Evolutionary conservation across 2,329 filamentous ascomycete species (phyloP), one percentile per base, ranked within the genome.

Genomic region (Pyrenophora seminiperda): DNA sequence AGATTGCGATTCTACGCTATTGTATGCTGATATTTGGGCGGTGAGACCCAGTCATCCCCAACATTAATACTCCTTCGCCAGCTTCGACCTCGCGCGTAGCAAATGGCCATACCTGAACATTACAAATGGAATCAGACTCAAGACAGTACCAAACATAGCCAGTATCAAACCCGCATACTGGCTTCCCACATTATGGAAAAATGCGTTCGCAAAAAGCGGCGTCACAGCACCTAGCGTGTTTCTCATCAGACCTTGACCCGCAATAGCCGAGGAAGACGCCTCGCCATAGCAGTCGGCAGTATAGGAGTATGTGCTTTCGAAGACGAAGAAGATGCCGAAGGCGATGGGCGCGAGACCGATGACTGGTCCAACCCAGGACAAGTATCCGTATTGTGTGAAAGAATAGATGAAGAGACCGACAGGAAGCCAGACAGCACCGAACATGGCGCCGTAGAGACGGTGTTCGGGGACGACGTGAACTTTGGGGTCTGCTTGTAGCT

Each of bases 201-300:
- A 81, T 38, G 79, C 76, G 24, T 70, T 75, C 10, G 79, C 79
- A 53, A 81, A 81, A 10, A 82, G 63, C 0, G 79, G 79, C 18
- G 79, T 78, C 0, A 81, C 76, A 2, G 79, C 79, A 34, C 79
- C 79, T 1, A 81, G 75, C 0, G 78, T 79, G 56, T 81, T 82
- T 14, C 79, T 72, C 75, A 81, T 77, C 46, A 81, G 71, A 15
- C 78, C 78, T 63, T 81, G 78, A 1, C 77, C 79, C 2, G 79
- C 79, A 43, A 81, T 76, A 14, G 73, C 74, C 10, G 68, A 72
- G 1, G 68, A 73, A 1, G 72, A 70, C 19, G 66, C 79, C 48
- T 77, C 74, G 15, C 79, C 79, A 49, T 81, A 81, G 63, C 79
- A 81, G 57, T 81, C 79, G 4, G 78, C 75, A 0, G 79, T 81